These are phyloP conservation scores for Populus euphratica DNA, from an alignment of 345 rosid species.

Conservation along the genomic window DNA sequence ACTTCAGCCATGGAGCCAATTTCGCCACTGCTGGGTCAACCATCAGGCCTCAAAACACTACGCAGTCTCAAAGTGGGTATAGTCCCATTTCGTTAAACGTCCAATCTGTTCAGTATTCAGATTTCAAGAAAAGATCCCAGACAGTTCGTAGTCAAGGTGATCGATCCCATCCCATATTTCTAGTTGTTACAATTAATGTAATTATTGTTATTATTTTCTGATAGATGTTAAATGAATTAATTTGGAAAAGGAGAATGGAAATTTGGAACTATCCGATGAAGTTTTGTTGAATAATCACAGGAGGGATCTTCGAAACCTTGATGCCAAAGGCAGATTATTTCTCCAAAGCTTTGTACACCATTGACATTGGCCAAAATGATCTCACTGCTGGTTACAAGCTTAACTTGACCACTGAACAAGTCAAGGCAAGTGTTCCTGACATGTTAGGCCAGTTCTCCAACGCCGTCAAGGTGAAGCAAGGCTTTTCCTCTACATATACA, in stretches of 20 bases:
- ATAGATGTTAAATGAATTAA: too few relatives aligned
- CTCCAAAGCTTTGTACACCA: slow-evolving; percentile 43
- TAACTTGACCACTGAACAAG: slow-evolving; percentile 55
- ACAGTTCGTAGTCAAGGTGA: slow-evolving; percentile 41
- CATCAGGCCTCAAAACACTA: slow-evolving; percentile 54
- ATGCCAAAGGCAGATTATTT: slow-evolving; percentile 50
- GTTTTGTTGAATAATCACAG: background rate
- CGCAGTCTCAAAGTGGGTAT: slow-evolving; percentile 51
- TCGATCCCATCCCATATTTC: background rate
- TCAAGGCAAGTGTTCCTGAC: slow-evolving; percentile 56
- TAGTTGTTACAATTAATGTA: too few relatives aligned
- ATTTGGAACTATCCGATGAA: too few relatives aligned
- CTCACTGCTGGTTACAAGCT: slow-evolving; percentile 59
- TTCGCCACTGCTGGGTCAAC: slow-evolving; percentile 84
- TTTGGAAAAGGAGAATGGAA: background rate
- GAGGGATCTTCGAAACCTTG: slow-evolving; percentile 19
- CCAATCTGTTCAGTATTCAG: slow-evolving; percentile 55
- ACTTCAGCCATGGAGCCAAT: slow-evolving; percentile 78
- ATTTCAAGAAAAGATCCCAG: slow-evolving; percentile 46
- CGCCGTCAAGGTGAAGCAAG: slow-evolving; percentile 8
- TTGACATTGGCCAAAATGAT: slow-evolving; percentile 78
- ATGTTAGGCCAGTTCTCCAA: slow-evolving; percentile 33
- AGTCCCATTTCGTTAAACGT: slow-evolving; percentile 72
- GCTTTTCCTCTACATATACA: too few relatives aligned
- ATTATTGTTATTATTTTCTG: too few relatives aligned